phyloP scores from a whole-genome alignment of 306 rosid genomes.

The Gynostemma pentaphyllum region DNA sequence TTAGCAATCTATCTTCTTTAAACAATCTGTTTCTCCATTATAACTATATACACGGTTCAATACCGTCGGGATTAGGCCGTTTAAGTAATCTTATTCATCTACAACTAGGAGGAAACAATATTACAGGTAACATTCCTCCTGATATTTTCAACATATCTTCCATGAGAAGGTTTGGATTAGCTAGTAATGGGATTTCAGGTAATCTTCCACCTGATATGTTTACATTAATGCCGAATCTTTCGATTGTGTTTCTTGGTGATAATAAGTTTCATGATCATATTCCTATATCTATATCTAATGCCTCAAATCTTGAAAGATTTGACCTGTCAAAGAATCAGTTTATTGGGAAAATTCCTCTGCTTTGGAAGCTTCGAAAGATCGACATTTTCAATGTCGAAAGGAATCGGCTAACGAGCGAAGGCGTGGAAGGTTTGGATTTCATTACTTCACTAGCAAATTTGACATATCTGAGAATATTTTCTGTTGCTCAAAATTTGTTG shows the following conservation, averaged over 20 bases:
- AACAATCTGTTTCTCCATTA: not conserved
- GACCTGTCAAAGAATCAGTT: slow-evolving; percentile 24
- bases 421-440: not conserved
- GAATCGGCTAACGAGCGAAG: not conserved
- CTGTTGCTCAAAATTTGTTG: not conserved
- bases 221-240: no score
- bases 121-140: not conserved
- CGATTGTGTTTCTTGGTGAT: no score
- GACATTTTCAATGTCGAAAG: slow-evolving; percentile 1
- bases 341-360: slow-evolving; percentile 20
- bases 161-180: not conserved
- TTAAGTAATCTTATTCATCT: not conserved
- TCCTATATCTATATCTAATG: slow-evolving; percentile 30
- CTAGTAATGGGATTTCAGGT: not conserved
- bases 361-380: slow-evolving; percentile 19
- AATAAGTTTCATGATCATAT: no score
- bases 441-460: not conserved
- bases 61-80: not conserved
- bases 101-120: not conserved
- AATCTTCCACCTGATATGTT: no score
- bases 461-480: not conserved
- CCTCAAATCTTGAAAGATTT: slow-evolving; percentile 20
- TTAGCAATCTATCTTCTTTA: not conserved
- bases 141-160: not conserved
- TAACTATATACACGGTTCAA: not conserved